Evolutionary conservation across 768 basidiomycete genomes (phyloP).

Genomic region (Xanthoconium stramineum): DNA sequence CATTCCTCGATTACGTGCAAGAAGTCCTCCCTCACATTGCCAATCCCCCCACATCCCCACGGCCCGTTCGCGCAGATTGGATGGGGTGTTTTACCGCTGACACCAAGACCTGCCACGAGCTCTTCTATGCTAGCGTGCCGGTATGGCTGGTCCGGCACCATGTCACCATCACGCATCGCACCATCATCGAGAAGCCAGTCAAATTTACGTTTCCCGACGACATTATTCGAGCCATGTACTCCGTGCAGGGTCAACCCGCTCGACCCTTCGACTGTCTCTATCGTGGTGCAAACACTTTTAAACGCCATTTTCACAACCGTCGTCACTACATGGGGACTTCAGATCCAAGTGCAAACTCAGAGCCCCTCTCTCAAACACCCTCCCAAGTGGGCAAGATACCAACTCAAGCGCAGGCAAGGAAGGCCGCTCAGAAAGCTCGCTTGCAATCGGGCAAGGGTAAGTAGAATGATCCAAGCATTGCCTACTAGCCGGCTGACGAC

Average conservation of each 20-base stretch:
- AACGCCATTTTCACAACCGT: no score
- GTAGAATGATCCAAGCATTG: no score
- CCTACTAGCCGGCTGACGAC: not conserved
- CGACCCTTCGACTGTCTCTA: no score
- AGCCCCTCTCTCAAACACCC: no score
- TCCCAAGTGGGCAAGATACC: no score
- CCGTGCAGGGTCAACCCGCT: not conserved
- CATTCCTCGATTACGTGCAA: not conserved
- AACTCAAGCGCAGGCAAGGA: no score
- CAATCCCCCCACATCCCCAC: not conserved
- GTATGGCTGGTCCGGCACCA: not conserved
- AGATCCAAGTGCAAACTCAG: no score
- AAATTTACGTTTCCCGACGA: not conserved
- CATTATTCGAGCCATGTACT: not conserved
- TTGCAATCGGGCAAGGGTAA: no score
- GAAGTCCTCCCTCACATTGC: not conserved
- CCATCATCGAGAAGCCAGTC: not conserved
- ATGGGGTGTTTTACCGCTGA: not conserved
- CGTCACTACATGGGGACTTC: no score
- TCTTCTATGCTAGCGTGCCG: not conserved
- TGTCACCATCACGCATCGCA: not conserved
- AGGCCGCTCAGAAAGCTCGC: no score
- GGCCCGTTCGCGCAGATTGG: not conserved
- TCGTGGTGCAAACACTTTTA: no score
- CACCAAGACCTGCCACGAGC: not conserved